Conservation (phyloP, 257 asterid species). For the Scutellaria baicalensis region DNA sequence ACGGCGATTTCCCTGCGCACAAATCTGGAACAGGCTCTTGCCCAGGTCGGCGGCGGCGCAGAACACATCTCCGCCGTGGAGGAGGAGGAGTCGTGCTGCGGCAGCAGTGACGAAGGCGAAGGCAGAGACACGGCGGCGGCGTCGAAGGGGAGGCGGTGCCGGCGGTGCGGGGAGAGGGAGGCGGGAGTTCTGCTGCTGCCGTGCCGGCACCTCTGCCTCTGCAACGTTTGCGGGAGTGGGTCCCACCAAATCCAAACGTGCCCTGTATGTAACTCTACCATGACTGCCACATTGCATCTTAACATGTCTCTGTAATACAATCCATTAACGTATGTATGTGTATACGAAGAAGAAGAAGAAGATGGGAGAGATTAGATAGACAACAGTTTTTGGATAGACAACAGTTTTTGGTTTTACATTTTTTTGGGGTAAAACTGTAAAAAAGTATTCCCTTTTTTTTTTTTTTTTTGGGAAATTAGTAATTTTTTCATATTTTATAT, state of each 20-base stretch:
- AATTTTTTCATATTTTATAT: no score
- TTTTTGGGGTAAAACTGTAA: no score
- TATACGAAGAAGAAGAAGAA: no score
- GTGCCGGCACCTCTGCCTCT: conserved; percentile 66
- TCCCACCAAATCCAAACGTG: conserved; percentile 36
- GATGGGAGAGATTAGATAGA: no score
- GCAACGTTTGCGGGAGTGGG: conserved; percentile 44
- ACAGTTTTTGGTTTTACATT: no score
- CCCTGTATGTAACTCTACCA: conserved; percentile 46
- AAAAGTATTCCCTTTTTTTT: no score
- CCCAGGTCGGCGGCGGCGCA: conserved; percentile 22
- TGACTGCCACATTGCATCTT: conserved; percentile 62
- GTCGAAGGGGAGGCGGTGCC: conserved; percentile 22
- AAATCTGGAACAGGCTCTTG: conserved; percentile 41
- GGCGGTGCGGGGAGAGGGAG: conserved; percentile 46
- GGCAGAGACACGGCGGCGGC: no score
- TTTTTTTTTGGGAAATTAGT: no score
- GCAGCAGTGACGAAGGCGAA: conserved; percentile 18
- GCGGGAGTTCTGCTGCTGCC: conserved; percentile 60
- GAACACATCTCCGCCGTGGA: conserved; percentile 11
- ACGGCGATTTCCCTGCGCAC: conserved; percentile 45
- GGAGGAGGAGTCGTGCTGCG: conserved; percentile 59
- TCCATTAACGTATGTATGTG: not conserved
- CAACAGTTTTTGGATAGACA: no score
- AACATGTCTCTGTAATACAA: conserved; percentile 24